Conservation (phyloP, 2,329 filamentous ascomycete species). For the Scedosporium boydii region DNA sequence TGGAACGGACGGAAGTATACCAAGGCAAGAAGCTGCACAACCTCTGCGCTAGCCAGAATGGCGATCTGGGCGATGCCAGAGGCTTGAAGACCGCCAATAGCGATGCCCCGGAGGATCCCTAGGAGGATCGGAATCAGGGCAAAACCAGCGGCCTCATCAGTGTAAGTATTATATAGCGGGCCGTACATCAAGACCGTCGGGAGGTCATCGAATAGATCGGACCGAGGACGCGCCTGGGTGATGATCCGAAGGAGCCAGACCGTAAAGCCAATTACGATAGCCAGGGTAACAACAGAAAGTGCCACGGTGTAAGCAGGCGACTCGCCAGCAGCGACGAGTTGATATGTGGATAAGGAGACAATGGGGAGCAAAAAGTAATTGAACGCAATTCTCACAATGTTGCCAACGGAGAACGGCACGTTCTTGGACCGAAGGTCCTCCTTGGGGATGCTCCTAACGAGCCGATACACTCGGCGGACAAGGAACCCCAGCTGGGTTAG, state of each 20-base stretch:
- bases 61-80: constrained; percentile 91
- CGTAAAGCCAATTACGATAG: constrained; percentile 63
- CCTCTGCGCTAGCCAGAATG: constrained; percentile 85
- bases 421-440: constrained; percentile 90
- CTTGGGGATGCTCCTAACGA: constrained; percentile 61
- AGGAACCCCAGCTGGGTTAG: constrained; percentile 71
- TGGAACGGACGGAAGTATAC: constrained; percentile 88
- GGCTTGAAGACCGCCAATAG: constrained; percentile 84
- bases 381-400: constrained; percentile 76
- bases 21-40: constrained; percentile 77
- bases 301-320: constrained; percentile 65
- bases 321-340: constrained; percentile 64
- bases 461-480: constrained; percentile 65
- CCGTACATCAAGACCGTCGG: constrained; percentile 84
- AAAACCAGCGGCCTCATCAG: constrained; percentile 84
- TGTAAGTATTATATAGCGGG: constrained; percentile 94
- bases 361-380: constrained; percentile 88
- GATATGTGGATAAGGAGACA: constrained; percentile 79
- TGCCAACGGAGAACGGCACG: constrained; percentile 73
- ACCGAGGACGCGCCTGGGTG: constrained; percentile 68
- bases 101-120: constrained; percentile 77
- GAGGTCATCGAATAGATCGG: constrained; percentile 86
- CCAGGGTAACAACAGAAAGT: constrained; percentile 64
- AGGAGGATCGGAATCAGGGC: constrained; percentile 79
- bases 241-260: constrained; percentile 76